Conservation (phyloP, 2,329 filamentous ascomycete genomes). For the Microcera coccophila region DNA sequence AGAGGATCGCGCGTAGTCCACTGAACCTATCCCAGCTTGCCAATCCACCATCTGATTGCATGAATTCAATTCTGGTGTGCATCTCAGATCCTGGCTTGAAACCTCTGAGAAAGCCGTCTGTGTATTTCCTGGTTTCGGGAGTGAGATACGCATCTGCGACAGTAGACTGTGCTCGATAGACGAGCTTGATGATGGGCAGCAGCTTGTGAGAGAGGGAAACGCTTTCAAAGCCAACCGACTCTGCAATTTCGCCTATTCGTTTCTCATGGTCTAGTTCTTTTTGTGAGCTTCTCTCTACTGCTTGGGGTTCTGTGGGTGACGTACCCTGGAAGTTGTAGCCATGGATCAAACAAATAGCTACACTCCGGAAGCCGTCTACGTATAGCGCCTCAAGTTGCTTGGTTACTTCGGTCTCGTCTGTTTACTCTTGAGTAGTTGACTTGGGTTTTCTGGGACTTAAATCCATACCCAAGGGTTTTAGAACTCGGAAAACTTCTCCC, state of each 20-base stretch:
- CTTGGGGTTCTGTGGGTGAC: not conserved
- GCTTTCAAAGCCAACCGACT: slow-evolving; percentile 37
- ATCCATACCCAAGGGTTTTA: slow-evolving; percentile 50
- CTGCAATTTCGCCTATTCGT: slow-evolving; percentile 33
- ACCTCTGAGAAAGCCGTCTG: slow-evolving; percentile 26
- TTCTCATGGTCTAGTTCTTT: slow-evolving; percentile 45
- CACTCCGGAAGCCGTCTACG: slow-evolving; percentile 65
- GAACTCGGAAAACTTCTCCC: slow-evolving; percentile 61
- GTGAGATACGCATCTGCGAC: slow-evolving; percentile 42
- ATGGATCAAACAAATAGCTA: slow-evolving; percentile 83
- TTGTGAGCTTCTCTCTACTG: not conserved
- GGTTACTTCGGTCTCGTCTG: slow-evolving; percentile 35
- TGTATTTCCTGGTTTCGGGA: slow-evolving; percentile 34
- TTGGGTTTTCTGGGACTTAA: not conserved
- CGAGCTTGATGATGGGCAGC: slow-evolving; percentile 39
- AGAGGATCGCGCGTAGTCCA: slow-evolving; percentile 19
- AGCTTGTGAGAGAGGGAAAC: slow-evolving; percentile 32
- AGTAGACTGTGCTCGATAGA: slow-evolving; percentile 39
- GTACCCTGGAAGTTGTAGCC: slow-evolving; percentile 67
- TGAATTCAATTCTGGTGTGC: slow-evolving; percentile 13
- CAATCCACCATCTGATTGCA: slow-evolving; percentile 24
- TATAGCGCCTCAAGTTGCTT: slow-evolving; percentile 54
- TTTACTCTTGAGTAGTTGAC: not conserved
- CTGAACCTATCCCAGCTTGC: slow-evolving; percentile 23
- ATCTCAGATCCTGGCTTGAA: slow-evolving; percentile 15